Percentiles rank a stretch among this genome's conserved stretches.
These are phyloP conservation scores for Scytalidium lignicola DNA, from an alignment of 2,329 filamentous ascomycete genomes.

Conservation along the genomic window DNA sequence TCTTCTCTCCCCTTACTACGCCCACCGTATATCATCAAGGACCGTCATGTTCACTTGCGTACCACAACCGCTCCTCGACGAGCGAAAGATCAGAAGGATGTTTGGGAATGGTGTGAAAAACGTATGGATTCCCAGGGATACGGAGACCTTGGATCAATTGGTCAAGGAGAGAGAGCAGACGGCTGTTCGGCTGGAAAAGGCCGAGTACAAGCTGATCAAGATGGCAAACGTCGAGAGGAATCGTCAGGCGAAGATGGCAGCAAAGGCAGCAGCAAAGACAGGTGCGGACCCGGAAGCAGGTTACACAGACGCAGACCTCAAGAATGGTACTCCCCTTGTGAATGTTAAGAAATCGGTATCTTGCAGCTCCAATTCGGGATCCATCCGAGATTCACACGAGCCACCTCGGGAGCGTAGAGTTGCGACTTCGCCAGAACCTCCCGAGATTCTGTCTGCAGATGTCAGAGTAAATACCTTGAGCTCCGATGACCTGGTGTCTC, in stretches of 20 bases:
- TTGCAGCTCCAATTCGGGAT: background rate
- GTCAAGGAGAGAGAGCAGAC: slow-evolving; percentile 54
- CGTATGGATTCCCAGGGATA: slow-evolving; percentile 58
- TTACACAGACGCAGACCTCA: background rate
- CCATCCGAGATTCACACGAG: background rate
- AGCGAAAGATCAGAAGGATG: slow-evolving; percentile 51
- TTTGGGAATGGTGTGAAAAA: slow-evolving; percentile 59
- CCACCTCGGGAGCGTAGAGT: background rate
- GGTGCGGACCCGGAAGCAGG: background rate
- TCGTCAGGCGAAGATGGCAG: background rate
- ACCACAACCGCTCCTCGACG: slow-evolving; percentile 53
- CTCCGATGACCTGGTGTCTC: background rate
- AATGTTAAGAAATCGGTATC: background rate
- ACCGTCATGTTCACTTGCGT: slow-evolving; percentile 64
- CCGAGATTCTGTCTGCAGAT: background rate
- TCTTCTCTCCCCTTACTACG: slow-evolving; percentile 59
- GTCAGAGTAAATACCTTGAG: background rate
- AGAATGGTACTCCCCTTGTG: background rate
- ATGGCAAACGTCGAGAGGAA: slow-evolving; percentile 45
- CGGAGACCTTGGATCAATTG: slow-evolving; percentile 52
- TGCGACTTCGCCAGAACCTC: background rate
- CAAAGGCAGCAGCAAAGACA: background rate
- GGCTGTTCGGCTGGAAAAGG: slow-evolving; percentile 57
- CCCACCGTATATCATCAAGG: slow-evolving; percentile 59
- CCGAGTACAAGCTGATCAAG: slow-evolving; percentile 58